phyloP scores from a whole-genome alignment of 345 rosid genomes.

The Lumnitzera racemosa region DNA sequence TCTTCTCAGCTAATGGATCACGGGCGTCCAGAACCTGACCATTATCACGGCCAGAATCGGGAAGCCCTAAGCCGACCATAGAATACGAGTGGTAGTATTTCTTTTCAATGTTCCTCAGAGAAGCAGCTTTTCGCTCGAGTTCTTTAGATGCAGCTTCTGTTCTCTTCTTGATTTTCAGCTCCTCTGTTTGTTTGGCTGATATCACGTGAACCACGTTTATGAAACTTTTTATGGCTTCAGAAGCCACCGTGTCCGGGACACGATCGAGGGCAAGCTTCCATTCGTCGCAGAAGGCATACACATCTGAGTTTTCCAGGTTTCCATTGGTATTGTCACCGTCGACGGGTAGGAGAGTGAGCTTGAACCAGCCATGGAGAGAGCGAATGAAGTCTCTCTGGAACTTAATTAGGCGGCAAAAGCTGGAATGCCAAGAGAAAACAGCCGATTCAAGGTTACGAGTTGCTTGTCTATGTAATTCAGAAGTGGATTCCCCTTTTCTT shows the following conservation, averaged over 20 bases:
- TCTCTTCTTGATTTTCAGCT: constrained; percentile 70
- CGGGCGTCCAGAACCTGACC: constrained; percentile 72
- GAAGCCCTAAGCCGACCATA: constrained; percentile 75
- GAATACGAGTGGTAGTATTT: constrained; percentile 92
- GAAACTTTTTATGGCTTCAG: constrained; percentile 98
- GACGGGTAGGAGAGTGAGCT: constrained; percentile 73
- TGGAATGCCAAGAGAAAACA: constrained; percentile 83
- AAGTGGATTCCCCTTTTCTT: constrained; percentile 71
- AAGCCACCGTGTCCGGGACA: constrained; percentile 93
- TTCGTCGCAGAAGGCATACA: constrained; percentile 70
- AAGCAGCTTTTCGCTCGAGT: constrained; percentile 88
- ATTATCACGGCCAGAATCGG: constrained; percentile 57
- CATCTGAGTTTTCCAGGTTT: constrained; percentile 38
- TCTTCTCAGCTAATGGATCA: constrained; percentile 84
- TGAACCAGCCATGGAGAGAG: constrained; percentile 90
- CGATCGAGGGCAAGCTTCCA: constrained; percentile 92
- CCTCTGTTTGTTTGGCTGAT: constrained; percentile 67
- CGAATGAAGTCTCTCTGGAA: constrained; percentile 74
- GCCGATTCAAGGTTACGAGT: constrained; percentile 92
- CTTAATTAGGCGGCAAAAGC: constrained; percentile 72
- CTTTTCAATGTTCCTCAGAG: constrained; percentile 82
- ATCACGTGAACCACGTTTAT: constrained; percentile 77
- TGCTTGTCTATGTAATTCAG: constrained; percentile 85
- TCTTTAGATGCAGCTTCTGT: constrained; percentile 74
- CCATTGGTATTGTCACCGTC: constrained; percentile 36